These are phyloP conservation scores for Wallacemonas sp. DNA, from an alignment of 208 protist species.

Conservation along the genomic window DNA sequence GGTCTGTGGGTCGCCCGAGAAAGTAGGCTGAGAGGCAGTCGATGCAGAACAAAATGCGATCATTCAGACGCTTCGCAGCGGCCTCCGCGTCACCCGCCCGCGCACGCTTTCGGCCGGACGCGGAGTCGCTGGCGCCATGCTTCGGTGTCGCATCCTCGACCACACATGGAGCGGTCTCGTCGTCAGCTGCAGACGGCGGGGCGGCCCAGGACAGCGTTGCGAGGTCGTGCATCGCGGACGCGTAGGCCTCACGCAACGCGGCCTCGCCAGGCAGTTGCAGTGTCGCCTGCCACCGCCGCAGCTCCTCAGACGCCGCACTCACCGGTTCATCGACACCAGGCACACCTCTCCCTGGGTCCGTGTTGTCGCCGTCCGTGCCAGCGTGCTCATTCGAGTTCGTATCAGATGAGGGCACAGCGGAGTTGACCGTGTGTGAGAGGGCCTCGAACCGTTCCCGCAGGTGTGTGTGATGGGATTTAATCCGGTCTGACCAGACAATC, in stretches of 20 bases:
- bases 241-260: constrained; percentile 38
- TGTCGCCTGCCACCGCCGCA: constrained; percentile 27
- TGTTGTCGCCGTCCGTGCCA: not conserved
- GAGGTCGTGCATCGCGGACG: constrained; percentile 70
- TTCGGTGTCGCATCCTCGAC: too few relatives aligned
- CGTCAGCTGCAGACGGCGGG: not conserved
- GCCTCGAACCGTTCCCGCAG: constrained; percentile 7
- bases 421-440: too few relatives aligned
- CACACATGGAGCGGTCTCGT: too few relatives aligned
- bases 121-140: not conserved
- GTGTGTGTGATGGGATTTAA: constrained; percentile 11
- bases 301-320: too few relatives aligned
- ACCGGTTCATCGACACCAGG: too few relatives aligned
- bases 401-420: too few relatives aligned
- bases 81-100: not conserved
- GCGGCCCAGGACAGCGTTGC: constrained; percentile 73
- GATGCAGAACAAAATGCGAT: constrained; percentile 35
- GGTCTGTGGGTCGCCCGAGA: constrained; percentile 15
- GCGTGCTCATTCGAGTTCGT: too few relatives aligned
- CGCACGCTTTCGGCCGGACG: not conserved
- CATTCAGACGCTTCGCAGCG: constrained; percentile 27
- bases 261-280: constrained; percentile 30
- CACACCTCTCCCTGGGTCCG: too few relatives aligned
- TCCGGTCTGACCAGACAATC: constrained; percentile 6
- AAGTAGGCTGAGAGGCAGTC: constrained; percentile 34